Percentiles rank a stretch among this genome's conserved stretches.
Conservation (phyloP, 768 basidiomycete genomes). For the Mycena leptocephala region DNA sequence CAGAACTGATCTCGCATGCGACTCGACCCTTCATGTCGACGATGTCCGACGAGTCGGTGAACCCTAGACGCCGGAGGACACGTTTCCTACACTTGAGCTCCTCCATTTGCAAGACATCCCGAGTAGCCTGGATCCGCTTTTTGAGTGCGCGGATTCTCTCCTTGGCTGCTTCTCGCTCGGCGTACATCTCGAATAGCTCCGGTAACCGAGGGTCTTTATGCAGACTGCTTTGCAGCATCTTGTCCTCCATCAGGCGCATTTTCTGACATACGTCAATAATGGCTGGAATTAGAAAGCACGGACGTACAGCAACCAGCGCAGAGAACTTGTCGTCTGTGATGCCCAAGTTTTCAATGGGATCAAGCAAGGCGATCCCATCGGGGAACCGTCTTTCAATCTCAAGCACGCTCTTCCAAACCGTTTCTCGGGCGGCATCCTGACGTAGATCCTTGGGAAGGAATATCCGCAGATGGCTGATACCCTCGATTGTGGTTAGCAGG, state of each 20-base stretch:
- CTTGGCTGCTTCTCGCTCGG: constrained; percentile 81
- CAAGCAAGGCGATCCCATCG: constrained; percentile 88
- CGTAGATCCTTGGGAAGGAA: constrained; percentile 93
- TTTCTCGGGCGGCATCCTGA: constrained; percentile 81
- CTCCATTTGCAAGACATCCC: constrained; percentile 95
- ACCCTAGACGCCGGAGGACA: constrained; percentile 92
- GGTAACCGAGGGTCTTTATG: constrained; percentile 86
- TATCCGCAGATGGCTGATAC: constrained; percentile 89
- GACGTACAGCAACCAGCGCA: constrained; percentile 82
- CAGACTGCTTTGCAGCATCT: constrained; percentile 85
- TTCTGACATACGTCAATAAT: constrained; percentile 66
- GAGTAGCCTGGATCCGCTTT: constrained; percentile 90
- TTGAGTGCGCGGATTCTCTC: constrained; percentile 83
- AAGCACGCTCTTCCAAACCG: constrained; percentile 90
- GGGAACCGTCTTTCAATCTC: constrained; percentile 96
- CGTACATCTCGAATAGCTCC: constrained; percentile 85
- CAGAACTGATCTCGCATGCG: constrained; percentile 98
- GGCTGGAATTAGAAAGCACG: background rate
- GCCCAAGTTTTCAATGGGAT: constrained; percentile 95
- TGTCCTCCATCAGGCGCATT: constrained; percentile 92
- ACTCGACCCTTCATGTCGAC: constrained; percentile 99
- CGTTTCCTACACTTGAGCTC: constrained; percentile 97
- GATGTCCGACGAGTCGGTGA: constrained; percentile 91
- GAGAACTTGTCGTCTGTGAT: constrained; percentile 97
- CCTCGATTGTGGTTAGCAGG: constrained; percentile 88